phyloP scores from a whole-genome alignment of 371 early-diverging fungal genomes.

The Mortierella sp. region DNA sequence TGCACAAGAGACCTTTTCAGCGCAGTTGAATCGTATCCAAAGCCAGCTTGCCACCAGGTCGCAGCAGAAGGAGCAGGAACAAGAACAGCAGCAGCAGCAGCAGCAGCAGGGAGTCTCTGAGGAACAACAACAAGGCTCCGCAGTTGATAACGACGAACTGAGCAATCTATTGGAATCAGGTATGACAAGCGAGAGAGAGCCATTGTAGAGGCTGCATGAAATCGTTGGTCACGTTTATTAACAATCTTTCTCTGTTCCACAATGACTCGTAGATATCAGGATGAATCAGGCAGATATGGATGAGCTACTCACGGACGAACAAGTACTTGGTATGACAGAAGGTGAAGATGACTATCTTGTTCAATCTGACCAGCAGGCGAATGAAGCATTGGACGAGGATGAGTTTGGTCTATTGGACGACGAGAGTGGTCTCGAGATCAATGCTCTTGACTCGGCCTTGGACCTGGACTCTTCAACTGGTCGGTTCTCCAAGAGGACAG shows the following conservation, averaged over 20 bases:
- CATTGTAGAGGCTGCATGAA: no score
- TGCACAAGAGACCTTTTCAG: conserved; percentile 17
- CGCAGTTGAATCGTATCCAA: conserved; percentile 8
- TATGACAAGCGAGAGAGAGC: no score
- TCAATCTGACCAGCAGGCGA: conserved; percentile 8
- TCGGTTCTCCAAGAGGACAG: conserved; percentile 11
- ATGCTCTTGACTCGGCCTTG: not conserved
- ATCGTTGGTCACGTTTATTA: no score
- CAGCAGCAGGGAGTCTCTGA: no score
- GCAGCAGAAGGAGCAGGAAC: not conserved
- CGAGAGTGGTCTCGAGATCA: not conserved
- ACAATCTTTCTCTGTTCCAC: no score
- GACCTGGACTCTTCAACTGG: not conserved
- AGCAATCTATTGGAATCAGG: no score
- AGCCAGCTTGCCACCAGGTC: not conserved
- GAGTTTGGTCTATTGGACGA: conserved; percentile 5
- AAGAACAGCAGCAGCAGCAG: no score
- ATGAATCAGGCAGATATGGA: no score
- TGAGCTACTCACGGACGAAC: no score
- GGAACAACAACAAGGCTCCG: no score
- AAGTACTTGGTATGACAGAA: conserved; percentile 1
- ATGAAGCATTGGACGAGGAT: not conserved
- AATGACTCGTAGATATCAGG: no score
- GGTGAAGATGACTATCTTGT: conserved; percentile 21
- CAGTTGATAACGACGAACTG: no score